Evolutionary conservation across 202 grass and related monocot genomes (phyloP).

Genomic region (Zoysia matrella): DNA sequence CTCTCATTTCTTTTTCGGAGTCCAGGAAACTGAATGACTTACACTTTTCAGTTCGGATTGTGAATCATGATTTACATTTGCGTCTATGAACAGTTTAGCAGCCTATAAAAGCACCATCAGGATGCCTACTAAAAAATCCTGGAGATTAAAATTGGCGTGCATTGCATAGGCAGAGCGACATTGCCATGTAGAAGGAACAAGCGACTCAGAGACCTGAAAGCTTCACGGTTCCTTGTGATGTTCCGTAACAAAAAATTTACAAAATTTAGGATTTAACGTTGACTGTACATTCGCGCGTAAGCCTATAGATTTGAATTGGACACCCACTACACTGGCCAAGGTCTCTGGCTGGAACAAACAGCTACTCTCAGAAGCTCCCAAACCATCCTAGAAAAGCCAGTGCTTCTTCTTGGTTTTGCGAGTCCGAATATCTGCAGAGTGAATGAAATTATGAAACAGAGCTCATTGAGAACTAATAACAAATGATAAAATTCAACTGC

Average conservation of each 20-base stretch:
- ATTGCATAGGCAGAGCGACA: constrained; percentile 12
- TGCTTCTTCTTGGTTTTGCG: constrained; percentile 86
- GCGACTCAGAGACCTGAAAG: constrained; percentile 14
- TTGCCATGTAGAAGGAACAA: background rate
- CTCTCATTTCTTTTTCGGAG: background rate
- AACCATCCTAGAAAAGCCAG: constrained; percentile 68
- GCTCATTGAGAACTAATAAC: constrained; percentile 10
- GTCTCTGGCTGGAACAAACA: constrained; percentile 4
- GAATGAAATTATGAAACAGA: constrained; percentile 2
- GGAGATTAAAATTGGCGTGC: too few relatives aligned
- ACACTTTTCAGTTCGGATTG: background rate
- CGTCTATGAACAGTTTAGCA: background rate
- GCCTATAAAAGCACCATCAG: background rate
- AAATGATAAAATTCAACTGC: background rate
- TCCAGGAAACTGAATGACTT: background rate
- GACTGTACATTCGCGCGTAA: constrained; percentile 42
- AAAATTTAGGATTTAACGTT: constrained; percentile 12
- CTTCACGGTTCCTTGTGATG: constrained; percentile 19
- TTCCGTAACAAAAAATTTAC: constrained; percentile 12
- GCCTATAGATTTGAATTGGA: background rate
- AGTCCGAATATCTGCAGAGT: constrained; percentile 68
- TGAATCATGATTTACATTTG: background rate
- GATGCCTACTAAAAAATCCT: background rate
- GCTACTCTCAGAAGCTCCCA: background rate
- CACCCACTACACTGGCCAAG: constrained; percentile 8